Evolutionary conservation across 2,329 filamentous ascomycete genomes (phyloP).

Genomic region (Scedosporium aurantiacum): DNA sequence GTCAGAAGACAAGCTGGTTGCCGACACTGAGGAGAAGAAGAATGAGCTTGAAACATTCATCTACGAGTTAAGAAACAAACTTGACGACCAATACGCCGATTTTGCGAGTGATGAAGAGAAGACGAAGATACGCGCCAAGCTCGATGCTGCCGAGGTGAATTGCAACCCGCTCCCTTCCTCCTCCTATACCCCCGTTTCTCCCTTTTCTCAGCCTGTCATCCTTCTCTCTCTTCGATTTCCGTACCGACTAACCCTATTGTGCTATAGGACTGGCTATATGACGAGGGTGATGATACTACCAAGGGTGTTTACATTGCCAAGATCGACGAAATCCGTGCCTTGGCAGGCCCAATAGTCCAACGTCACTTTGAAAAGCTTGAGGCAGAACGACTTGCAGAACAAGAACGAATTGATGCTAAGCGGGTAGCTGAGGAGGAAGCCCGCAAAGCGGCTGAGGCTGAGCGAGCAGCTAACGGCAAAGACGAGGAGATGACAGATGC

Average conservation of each 20-base stretch:
- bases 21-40: constrained; percentile 98
- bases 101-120: constrained; percentile 91
- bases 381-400: constrained; percentile 66
- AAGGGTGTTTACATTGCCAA: constrained; percentile 93
- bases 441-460: constrained; percentile 40
- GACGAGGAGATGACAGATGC: constrained; percentile 57
- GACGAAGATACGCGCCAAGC: constrained; percentile 70
- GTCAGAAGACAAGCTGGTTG: constrained; percentile 96
- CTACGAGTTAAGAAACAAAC: constrained; percentile 92
- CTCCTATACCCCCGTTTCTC: not conserved
- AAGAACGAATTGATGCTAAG: constrained; percentile 70
- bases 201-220: not conserved
- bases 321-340: constrained; percentile 85
- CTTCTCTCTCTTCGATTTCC: not conserved
- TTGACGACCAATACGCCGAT: constrained; percentile 82
- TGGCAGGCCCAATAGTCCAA: constrained; percentile 85
- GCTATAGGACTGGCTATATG: constrained; percentile 91
- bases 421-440: constrained; percentile 49
- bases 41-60: constrained; percentile 98
- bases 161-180: not conserved
- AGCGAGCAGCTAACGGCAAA: constrained; percentile 37
- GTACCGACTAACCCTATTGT: not conserved
- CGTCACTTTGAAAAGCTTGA: constrained; percentile 93
- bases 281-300: constrained; percentile 87
- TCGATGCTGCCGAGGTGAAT: constrained; percentile 76